Evolutionary conservation across 2,329 filamentous ascomycete genomes (phyloP), one percentile per base, ranked within the genome.

Genomic region (Alternaria dauci): DNA sequence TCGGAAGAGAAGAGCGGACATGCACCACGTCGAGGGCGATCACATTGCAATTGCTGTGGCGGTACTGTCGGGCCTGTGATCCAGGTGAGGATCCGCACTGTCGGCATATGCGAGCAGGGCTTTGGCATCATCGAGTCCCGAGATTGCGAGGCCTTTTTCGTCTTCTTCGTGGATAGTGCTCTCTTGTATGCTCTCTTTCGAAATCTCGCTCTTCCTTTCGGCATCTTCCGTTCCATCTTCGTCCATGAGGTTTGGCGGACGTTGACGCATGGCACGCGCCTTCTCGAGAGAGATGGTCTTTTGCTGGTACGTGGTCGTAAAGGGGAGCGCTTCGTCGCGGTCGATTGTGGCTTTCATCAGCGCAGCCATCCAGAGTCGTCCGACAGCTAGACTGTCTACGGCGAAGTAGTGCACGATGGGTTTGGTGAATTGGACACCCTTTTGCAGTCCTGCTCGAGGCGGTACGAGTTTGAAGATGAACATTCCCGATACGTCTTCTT

Each of bases 341-440:
- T 98, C 94, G 71, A 99, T 99, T 1, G 95, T 99, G 11, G 95
- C 95, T 81, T 99, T 99, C 92, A 99, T 96, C 52, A 99, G 82
- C 6, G 95, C 95, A 5, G 93, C 95, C 95, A 99, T 99, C 95
- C 95, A 99, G 41, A 96, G 82, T 12, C 95, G 89, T 16, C 95
- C 95, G 74, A 95, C 88, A 71, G 92, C 89, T 59, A 97, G 83
- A 71, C 91, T 97, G 53, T 96, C 94, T 23, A 97, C 93, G 5
- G 96, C 95, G 78, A 99, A 99, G 78, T 97, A 98, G 78, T 99
- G 95, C 39, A 97, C 92, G 8, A 93, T 95, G 5, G 95, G 95
- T 78, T 97, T 97, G 1, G 95, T 99, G 76, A 99, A 99, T 75
- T 94, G 97, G 59, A 99, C 94, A 0, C 93, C 95, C 58, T 93